Percentiles rank a stretch among this genome's conserved stretches.
Conservation (phyloP, 2,329 filamentous ascomycete species). For the Botrytis cinerea region DNA sequence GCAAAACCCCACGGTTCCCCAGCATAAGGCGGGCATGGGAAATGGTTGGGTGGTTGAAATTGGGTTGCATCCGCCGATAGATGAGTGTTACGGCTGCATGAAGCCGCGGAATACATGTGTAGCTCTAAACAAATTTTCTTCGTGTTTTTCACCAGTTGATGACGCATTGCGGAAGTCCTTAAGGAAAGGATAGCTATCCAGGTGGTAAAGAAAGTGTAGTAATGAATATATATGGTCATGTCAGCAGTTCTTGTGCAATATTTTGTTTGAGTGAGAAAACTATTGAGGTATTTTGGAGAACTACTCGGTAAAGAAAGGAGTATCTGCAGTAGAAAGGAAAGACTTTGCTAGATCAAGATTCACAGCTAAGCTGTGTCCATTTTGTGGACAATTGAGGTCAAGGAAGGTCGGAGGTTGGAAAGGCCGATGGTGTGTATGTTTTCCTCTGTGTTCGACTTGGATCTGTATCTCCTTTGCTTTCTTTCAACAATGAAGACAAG, state of each 20-base stretch:
- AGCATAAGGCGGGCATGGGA: slow-evolving; percentile 11
- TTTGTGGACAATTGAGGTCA: neutral
- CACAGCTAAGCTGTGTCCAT: neutral
- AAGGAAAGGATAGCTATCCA: neutral
- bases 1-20: neutral
- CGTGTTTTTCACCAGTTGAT: slow-evolving; percentile 23
- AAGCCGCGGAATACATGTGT: slow-evolving; percentile 24
- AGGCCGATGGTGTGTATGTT: slow-evolving; percentile 5
- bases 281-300: neutral
- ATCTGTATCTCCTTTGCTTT: neutral
- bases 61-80: slow-evolving; percentile 25
- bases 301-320: slow-evolving; percentile 21
- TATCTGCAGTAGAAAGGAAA: neutral
- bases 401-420: neutral
- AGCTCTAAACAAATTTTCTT: slow-evolving; percentile 20
- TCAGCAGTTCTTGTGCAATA: slow-evolving; percentile 24
- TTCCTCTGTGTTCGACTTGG: neutral
- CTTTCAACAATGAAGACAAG: neutral
- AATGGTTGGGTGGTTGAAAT: slow-evolving; percentile 20
- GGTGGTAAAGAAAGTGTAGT: neutral
- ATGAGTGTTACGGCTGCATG: slow-evolving; percentile 21
- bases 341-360: neutral
- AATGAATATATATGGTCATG: slow-evolving; percentile 19
- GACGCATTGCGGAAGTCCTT: slow-evolving; percentile 19
- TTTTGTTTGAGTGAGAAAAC: slow-evolving; percentile 9